Conservation (phyloP, 306 rosid genomes). For the Echinosophora koreensis region DNA sequence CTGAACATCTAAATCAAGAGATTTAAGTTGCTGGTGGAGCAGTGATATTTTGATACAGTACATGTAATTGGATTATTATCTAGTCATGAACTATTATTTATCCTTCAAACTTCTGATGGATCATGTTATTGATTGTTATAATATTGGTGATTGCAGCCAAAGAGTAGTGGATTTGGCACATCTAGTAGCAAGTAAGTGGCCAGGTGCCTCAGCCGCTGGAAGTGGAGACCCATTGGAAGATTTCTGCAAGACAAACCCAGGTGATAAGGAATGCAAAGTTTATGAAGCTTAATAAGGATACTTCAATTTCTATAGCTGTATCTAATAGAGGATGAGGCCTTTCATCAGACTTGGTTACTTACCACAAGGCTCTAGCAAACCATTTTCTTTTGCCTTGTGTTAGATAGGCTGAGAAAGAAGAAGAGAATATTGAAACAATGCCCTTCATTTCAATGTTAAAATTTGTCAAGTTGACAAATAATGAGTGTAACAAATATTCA, state of each 20-base stretch:
- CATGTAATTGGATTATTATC: too few species aligned
- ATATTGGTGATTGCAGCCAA: conserved; percentile 60
- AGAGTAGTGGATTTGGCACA: conserved; percentile 83
- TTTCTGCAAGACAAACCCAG: conserved; percentile 78
- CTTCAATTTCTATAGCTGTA: not conserved
- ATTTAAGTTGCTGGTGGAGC: not conserved
- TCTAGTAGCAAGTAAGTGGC: conserved; percentile 75
- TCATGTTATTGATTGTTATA: not conserved
- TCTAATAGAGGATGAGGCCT: not conserved
- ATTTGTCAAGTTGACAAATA: not conserved
- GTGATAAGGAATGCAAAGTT: conserved; percentile 81
- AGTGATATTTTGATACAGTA: not conserved
- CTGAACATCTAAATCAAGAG: not conserved
- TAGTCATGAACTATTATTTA: not conserved
- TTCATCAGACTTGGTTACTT: not conserved
- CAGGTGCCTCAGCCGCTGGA: conserved; percentile 50
- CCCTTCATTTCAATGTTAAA: not conserved
- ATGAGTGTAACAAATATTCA: too few species aligned
- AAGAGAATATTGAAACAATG: not conserved
- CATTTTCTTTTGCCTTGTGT: not conserved
- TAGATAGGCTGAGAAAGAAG: not conserved
- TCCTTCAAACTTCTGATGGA: not conserved
- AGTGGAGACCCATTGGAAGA: conserved; percentile 82
- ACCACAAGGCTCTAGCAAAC: not conserved
- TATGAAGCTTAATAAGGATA: conserved; percentile 61